Evolutionary conservation across 371 early-diverging fungal genomes (phyloP).

Genomic region (Capillidium heterosporum): DNA sequence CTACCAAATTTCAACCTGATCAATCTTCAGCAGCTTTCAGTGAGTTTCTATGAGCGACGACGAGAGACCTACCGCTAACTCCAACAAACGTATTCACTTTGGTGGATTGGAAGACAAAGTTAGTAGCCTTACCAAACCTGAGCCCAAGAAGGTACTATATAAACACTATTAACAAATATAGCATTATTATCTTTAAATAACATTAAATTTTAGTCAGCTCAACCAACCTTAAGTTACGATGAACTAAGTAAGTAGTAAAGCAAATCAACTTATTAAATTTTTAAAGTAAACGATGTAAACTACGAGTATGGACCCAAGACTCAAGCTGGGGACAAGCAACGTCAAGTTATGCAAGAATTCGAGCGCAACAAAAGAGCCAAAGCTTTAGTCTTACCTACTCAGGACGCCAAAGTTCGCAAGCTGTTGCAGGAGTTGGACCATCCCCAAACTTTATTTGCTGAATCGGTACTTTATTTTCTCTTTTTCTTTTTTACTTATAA

Average conservation of each 20-base stretch:
- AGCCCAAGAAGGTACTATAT: too few relatives aligned
- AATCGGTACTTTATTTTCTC: conserved; percentile 45
- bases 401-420: conserved; percentile 60
- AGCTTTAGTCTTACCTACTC: conserved; percentile 77
- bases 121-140: not conserved
- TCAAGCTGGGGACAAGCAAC: conserved; percentile 40
- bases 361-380: conserved; percentile 65
- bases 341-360: conserved; percentile 60
- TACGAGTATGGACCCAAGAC: conserved; percentile 24
- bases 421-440: conserved; percentile 58
- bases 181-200: too few relatives aligned
- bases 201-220: too few relatives aligned
- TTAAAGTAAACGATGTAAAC: not conserved
- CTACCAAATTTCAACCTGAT: too few relatives aligned
- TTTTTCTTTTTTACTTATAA: not conserved
- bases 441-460: conserved; percentile 83
- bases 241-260: too few relatives aligned
- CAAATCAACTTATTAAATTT: too few relatives aligned
- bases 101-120: conserved; percentile 8
- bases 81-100: conserved; percentile 7
- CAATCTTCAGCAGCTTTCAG: too few relatives aligned
- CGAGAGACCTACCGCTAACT: not conserved
- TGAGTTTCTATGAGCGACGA: not conserved
- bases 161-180: too few relatives aligned
- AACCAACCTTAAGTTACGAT: too few relatives aligned